phyloP scores from a whole-genome alignment of 257 asterid species.

The Coffea eugenioides region DNA sequence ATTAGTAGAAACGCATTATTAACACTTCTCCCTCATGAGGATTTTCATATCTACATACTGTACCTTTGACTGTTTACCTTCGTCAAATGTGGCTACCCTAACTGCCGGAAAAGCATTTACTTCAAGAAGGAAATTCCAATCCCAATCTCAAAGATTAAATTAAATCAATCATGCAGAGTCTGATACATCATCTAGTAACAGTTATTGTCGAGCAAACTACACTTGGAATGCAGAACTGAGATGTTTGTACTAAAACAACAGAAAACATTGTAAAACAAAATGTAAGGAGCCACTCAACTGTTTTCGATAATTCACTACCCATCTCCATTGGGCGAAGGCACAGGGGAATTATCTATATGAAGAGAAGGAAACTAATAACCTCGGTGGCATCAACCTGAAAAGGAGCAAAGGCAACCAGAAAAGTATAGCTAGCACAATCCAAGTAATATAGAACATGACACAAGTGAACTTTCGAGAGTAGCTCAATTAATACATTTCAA shows the following conservation, averaged over 20 bases:
- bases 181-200: background rate
- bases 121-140: background rate
- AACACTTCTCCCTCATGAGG: too few species aligned
- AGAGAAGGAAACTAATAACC: slow-evolving; percentile 84
- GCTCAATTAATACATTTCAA: background rate
- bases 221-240: background rate
- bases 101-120: background rate
- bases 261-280: background rate
- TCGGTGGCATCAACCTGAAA: slow-evolving; percentile 90
- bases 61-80: background rate
- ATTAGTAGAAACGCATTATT: too few species aligned
- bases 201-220: background rate
- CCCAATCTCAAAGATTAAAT: background rate
- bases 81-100: background rate
- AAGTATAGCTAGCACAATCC: background rate
- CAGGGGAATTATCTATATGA: slow-evolving; percentile 87
- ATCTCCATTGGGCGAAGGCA: slow-evolving; percentile 97
- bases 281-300: slow-evolving; percentile 53
- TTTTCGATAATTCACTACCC: slow-evolving; percentile 94
- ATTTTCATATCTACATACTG: background rate
- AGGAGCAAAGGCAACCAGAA: background rate
- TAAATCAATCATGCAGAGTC: background rate
- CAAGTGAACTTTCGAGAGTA: background rate
- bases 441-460: background rate
- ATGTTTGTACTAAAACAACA: background rate